Conservation (phyloP, 306 rosid species). For the Trifolium fragiferum region DNA sequence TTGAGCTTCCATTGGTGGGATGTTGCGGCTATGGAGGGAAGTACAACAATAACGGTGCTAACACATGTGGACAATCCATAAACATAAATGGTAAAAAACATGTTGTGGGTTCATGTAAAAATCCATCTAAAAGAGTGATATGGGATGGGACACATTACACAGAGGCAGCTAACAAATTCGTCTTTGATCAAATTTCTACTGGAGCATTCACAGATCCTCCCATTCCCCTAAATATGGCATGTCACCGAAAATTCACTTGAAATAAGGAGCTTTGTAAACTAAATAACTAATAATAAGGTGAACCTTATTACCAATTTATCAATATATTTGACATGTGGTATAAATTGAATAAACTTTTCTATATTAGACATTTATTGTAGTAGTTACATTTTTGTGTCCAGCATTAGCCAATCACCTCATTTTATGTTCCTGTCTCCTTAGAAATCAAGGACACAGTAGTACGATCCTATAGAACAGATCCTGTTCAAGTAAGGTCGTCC, state of each 20-base stretch:
- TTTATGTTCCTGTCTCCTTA: too few relatives aligned
- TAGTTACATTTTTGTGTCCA: neutral
- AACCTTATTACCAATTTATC: neutral
- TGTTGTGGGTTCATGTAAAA: slow-evolving; percentile 40
- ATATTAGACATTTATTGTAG: too few relatives aligned
- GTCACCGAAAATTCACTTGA: slow-evolving; percentile 20
- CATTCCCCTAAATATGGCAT: slow-evolving; percentile 47
- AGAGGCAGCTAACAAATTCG: slow-evolving; percentile 57
- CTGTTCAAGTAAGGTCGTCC: too few relatives aligned
- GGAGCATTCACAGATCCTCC: slow-evolving; percentile 61
- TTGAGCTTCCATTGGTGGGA: slow-evolving; percentile 47
- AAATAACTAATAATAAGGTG: neutral
- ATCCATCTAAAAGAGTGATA: slow-evolving; percentile 34
- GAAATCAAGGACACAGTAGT: too few relatives aligned
- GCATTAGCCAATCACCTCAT: neutral
- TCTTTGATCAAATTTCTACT: slow-evolving; percentile 44
- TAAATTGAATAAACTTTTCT: neutral
- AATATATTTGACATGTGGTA: neutral
- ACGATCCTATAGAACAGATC: too few relatives aligned
- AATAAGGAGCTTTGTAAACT: neutral
- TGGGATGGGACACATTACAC: slow-evolving; percentile 67
- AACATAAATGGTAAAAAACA: slow-evolving; percentile 6
- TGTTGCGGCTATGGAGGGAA: slow-evolving; percentile 69
- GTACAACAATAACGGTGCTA: slow-evolving; percentile 36
- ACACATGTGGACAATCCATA: slow-evolving; percentile 44